Conservation (phyloP, 257 asterid genomes). For the Solanum gandarillasii region DNA sequence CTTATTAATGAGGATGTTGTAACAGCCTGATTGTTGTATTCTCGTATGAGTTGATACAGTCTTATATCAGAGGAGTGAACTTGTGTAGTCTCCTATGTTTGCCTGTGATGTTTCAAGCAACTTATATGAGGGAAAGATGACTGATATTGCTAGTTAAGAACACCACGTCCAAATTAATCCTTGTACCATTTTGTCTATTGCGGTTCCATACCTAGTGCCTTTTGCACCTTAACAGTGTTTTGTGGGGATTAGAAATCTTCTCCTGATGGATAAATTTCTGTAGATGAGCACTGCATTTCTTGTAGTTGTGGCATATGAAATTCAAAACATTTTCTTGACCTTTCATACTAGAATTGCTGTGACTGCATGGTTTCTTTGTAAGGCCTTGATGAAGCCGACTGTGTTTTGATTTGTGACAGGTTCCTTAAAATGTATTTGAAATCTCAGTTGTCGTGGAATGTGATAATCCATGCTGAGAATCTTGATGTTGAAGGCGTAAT, state of each 20-base stretch:
- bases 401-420: neutral
- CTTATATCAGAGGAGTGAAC: neutral
- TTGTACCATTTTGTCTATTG: too few species aligned
- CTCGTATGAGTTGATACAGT: neutral
- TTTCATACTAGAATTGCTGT: neutral
- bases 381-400: neutral
- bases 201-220: too few species aligned
- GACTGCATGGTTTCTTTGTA: neutral
- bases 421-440: conserved; percentile 41
- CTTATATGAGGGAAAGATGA: too few species aligned
- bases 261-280: neutral
- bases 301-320: neutral
- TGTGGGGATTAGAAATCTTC: too few species aligned
- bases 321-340: neutral
- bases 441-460: conserved; percentile 52
- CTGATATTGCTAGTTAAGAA: too few species aligned
- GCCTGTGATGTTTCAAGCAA: too few species aligned
- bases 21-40: neutral
- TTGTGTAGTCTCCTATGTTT: too few species aligned
- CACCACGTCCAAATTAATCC: too few species aligned
- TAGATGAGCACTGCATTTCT: neutral
- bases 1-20: neutral
- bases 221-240: too few species aligned
- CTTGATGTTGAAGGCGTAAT: neutral
- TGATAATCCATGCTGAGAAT: conserved; percentile 40